phyloP scores from a whole-genome alignment of 106 monocot species.

The Chionographis japonica region DNA sequence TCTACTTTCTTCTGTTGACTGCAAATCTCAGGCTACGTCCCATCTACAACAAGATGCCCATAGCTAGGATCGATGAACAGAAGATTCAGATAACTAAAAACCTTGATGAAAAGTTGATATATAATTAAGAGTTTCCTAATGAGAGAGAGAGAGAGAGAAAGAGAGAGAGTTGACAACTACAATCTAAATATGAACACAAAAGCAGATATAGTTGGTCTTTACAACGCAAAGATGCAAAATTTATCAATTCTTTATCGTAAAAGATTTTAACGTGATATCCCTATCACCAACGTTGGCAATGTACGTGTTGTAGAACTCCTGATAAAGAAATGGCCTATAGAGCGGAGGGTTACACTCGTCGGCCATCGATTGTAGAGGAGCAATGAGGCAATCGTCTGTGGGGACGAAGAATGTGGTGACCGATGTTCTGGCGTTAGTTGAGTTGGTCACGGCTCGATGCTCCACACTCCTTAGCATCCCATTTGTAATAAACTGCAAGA shows the following conservation, averaged over 20 bases:
- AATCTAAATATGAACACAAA: no score
- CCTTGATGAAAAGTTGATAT: no score
- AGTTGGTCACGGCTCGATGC: slow-evolving; percentile 29
- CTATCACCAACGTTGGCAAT: slow-evolving; percentile 2
- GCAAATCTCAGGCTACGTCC: no score
- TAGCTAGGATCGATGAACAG: no score
- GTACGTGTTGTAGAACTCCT: slow-evolving; percentile 12
- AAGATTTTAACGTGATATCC: slow-evolving; percentile 5
- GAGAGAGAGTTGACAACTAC: no score
- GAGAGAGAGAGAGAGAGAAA: no score
- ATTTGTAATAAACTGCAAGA: slow-evolving; percentile 22
- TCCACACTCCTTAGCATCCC: slow-evolving; percentile 35
- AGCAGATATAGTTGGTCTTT: no score
- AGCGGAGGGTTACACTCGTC: slow-evolving; percentile 11
- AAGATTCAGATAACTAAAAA: no score
- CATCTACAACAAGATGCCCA: no score
- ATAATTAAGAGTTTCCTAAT: no score
- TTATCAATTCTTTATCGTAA: slow-evolving; percentile 1
- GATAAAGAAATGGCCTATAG: slow-evolving; percentile 20
- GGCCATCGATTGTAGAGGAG: slow-evolving; percentile 8
- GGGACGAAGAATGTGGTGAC: slow-evolving; percentile 13
- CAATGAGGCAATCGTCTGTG: slow-evolving; percentile 13
- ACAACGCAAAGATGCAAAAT: background rate
- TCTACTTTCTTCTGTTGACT: no score
- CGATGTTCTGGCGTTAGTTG: slow-evolving; percentile 3